Percentiles rank a stretch among this genome's conserved stretches.
These are phyloP conservation scores for Pseudevernia furfuracea DNA, from an alignment of 495 filamentous ascomycete species.

Conservation along the genomic window DNA sequence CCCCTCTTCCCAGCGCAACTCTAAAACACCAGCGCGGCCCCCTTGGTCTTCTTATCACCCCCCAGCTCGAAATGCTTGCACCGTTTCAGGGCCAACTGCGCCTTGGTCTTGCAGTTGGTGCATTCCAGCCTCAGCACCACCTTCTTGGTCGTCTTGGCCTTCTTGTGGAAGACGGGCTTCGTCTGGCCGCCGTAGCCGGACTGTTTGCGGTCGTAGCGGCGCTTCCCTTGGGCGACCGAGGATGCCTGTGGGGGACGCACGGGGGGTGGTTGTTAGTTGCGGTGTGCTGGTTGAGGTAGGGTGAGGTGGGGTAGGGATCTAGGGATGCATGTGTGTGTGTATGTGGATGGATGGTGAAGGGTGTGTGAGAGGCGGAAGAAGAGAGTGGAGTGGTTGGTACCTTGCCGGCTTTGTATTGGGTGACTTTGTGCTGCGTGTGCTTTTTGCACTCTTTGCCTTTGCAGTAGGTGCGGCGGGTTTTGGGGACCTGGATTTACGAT, in stretches of 20 bases:
- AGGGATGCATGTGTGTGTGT: no score
- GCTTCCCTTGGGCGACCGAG: constrained; percentile 95
- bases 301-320: constrained; percentile 12
- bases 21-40: constrained; percentile 98
- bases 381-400: constrained; percentile 32
- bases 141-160: constrained; percentile 99
- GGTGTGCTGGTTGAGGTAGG: not conserved
- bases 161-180: constrained; percentile 99
- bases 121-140: constrained; percentile 96
- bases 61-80: constrained; percentile 26
- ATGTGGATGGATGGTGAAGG: no score
- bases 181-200: constrained; percentile 99
- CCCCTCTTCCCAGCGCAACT: constrained; percentile 12
- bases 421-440: constrained; percentile 45
- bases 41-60: constrained; percentile 99
- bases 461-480: constrained; percentile 91
- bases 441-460: constrained; percentile 82
- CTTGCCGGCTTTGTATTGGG: constrained; percentile 96
- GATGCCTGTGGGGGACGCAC: constrained; percentile 54
- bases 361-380: not conserved
- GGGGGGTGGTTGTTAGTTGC: not conserved
- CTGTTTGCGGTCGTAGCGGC: constrained; percentile 99
- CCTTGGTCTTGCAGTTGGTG: constrained; percentile 94
- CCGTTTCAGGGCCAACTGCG: constrained; percentile 88
- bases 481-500: constrained; percentile 56